Conservation (phyloP, 2,329 filamentous ascomycete genomes). For the Eutypella sp. region DNA sequence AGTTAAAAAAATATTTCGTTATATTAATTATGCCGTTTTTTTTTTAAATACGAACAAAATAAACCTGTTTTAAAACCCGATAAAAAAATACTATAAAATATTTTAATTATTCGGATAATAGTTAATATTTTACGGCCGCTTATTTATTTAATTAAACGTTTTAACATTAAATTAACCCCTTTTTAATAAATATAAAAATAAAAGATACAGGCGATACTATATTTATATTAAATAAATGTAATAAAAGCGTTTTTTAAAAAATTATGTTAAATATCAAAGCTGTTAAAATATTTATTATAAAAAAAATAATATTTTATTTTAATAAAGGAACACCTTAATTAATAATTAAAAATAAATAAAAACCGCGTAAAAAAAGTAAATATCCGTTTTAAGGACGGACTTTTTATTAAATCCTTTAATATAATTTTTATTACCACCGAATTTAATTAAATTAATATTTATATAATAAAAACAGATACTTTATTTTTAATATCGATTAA, state of each 20-base stretch:
- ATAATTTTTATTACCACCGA: too few relatives aligned
- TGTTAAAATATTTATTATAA: not conserved
- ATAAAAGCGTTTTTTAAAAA: slow-evolving; percentile 1
- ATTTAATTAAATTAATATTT: too few relatives aligned
- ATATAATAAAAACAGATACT: too few relatives aligned
- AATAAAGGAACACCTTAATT: not conserved
- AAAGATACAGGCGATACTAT: too few relatives aligned
- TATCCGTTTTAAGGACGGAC: too few relatives aligned
- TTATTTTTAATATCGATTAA: too few relatives aligned
- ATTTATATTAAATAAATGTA: not conserved
- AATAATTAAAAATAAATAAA: not conserved
- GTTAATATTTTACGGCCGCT: not conserved
- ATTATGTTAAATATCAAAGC: slow-evolving; percentile 1
- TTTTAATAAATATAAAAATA: not conserved
- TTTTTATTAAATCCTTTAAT: too few relatives aligned
- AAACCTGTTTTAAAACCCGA: too few relatives aligned
- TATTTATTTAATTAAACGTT: not conserved
- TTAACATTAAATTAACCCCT: not conserved
- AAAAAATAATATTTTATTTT: slow-evolving; percentile 1
- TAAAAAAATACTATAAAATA: not conserved
- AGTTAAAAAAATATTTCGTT: too few relatives aligned
- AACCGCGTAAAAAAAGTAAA: not conserved
- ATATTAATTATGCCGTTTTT: too few relatives aligned
- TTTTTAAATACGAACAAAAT: not conserved
- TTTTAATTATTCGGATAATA: not conserved